These are phyloP conservation scores for Colletotrichum sp. DNA, from an alignment of 2,329 filamentous ascomycete genomes.

Conservation along the genomic window DNA sequence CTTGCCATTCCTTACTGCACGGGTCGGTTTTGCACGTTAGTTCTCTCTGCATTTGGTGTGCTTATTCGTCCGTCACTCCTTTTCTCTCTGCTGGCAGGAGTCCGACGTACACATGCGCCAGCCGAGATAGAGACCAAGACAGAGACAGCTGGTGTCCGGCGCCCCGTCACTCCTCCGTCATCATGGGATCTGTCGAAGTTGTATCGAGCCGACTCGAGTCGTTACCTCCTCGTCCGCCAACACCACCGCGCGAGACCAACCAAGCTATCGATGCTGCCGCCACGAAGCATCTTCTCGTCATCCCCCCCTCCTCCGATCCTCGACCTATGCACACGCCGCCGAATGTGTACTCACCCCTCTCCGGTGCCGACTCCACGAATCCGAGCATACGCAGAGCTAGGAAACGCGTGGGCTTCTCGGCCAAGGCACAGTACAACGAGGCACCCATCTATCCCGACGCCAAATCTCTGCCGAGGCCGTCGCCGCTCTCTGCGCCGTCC, in stretches of 20 bases:
- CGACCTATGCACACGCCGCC: slow-evolving; percentile 59
- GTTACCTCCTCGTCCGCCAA: slow-evolving; percentile 67
- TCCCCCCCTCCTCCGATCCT: slow-evolving; percentile 43
- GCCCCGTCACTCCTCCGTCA: slow-evolving; percentile 25
- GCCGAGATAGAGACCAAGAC: neutral
- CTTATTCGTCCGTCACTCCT: neutral
- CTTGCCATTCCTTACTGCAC: neutral
- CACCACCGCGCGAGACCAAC: slow-evolving; percentile 64
- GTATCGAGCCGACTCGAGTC: slow-evolving; percentile 53
- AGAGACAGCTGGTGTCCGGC: slow-evolving; percentile 6
- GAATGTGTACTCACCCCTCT: slow-evolving; percentile 49
- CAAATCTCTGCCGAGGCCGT: slow-evolving; percentile 39
- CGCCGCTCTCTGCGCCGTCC: slow-evolving; percentile 45
- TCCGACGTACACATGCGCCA: slow-evolving; percentile 10
- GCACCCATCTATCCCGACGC: slow-evolving; percentile 49
- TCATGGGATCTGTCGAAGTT: slow-evolving; percentile 44
- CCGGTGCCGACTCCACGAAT: slow-evolving; percentile 44
- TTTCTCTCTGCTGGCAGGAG: neutral
- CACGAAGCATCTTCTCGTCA: slow-evolving; percentile 38
- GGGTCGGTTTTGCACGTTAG: neutral
- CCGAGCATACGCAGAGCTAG: slow-evolving; percentile 48
- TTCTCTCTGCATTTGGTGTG: neutral
- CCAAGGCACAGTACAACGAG: slow-evolving; percentile 61
- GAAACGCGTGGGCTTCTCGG: slow-evolving; percentile 65
- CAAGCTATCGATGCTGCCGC: slow-evolving; percentile 39